These are phyloP conservation scores for Lactuca saligna DNA, from an alignment of 129 eudicot species.

Conservation along the genomic window DNA sequence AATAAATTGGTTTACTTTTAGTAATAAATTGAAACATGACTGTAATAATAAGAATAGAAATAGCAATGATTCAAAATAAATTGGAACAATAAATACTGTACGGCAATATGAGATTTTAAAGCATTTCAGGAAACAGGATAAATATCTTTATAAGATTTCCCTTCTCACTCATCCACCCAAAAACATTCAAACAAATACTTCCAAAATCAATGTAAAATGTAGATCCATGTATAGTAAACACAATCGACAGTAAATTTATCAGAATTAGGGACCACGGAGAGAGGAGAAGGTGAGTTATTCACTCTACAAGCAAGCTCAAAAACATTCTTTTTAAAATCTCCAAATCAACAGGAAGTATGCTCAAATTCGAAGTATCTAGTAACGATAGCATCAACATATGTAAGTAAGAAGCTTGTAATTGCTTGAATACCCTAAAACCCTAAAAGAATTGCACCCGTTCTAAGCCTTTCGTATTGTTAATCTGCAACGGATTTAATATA, in stretches of 20 bases:
- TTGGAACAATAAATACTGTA: constrained; percentile 2
- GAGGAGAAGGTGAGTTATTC: constrained; percentile 19
- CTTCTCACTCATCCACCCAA: constrained; percentile 11
- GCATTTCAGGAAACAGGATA: constrained; percentile 12
- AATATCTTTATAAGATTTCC: constrained; percentile 9
- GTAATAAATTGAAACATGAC: not conserved
- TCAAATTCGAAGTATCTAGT: not conserved
- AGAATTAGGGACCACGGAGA: constrained; percentile 7
- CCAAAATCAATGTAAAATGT: constrained; percentile 9
- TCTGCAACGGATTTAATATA: not conserved
- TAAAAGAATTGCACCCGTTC: not conserved
- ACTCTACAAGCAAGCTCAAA: constrained; percentile 23
- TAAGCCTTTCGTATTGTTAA: not conserved
- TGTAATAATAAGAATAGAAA: not conserved
- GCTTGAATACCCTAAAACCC: constrained; percentile 22
- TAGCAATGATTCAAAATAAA: not conserved
- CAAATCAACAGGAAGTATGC: constrained; percentile 8
- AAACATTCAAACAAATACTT: constrained; percentile 15
- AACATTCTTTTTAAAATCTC: constrained; percentile 14
- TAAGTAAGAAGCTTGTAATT: constrained; percentile 7
- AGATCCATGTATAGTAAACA: constrained; percentile 9
- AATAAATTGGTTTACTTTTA: not conserved
- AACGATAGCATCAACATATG: constrained; percentile 12
- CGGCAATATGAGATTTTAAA: not conserved
- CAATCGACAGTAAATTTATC: not conserved